Percentiles rank a stretch among this genome's conserved stretches.
Conservation (phyloP, 169 alveolate genomes). For the Eimeria maxima region DNA sequence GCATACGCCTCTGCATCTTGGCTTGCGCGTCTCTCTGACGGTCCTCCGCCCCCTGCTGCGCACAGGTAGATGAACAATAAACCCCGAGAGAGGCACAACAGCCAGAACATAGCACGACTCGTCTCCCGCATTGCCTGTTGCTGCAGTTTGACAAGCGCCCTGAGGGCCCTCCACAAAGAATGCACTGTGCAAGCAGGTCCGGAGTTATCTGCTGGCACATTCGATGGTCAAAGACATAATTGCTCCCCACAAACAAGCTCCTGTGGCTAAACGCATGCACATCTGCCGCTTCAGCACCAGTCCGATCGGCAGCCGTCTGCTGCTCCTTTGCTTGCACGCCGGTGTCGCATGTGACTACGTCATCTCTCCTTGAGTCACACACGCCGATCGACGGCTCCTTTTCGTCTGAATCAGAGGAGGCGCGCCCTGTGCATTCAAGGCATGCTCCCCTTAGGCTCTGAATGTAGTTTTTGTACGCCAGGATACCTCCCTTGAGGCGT, state of each 20-base stretch:
- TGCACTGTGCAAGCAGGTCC: slow-evolving; percentile 74
- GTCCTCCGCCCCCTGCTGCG: slow-evolving; percentile 17
- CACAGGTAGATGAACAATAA: slow-evolving; percentile 75
- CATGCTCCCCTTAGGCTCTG: slow-evolving; percentile 1
- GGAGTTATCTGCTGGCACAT: slow-evolving; percentile 79
- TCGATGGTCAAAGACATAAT: slow-evolving; percentile 84
- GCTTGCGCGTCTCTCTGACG: slow-evolving; percentile 32
- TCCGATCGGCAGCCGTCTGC: not conserved
- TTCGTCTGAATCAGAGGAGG: not conserved
- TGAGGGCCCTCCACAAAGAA: slow-evolving; percentile 51
- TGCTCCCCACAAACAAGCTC: slow-evolving; percentile 74
- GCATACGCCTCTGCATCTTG: slow-evolving; percentile 58
- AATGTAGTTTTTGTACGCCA: slow-evolving; percentile 75
- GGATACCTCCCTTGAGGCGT: slow-evolving; percentile 83
- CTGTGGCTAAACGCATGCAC: not conserved
- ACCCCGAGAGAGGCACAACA: slow-evolving; percentile 66
- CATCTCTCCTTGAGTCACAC: not conserved
- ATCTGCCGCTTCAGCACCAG: not conserved
- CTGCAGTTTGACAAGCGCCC: slow-evolving; percentile 77
- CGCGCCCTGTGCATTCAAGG: not conserved
- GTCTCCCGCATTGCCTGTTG: slow-evolving; percentile 75
- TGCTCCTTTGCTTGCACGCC: not conserved
- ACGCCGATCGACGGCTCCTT: not conserved
- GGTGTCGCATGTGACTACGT: not conserved
- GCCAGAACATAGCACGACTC: slow-evolving; percentile 73